Conservation (phyloP, 2,329 filamentous ascomycete species). For the Lasiodiplodia sp. region DNA sequence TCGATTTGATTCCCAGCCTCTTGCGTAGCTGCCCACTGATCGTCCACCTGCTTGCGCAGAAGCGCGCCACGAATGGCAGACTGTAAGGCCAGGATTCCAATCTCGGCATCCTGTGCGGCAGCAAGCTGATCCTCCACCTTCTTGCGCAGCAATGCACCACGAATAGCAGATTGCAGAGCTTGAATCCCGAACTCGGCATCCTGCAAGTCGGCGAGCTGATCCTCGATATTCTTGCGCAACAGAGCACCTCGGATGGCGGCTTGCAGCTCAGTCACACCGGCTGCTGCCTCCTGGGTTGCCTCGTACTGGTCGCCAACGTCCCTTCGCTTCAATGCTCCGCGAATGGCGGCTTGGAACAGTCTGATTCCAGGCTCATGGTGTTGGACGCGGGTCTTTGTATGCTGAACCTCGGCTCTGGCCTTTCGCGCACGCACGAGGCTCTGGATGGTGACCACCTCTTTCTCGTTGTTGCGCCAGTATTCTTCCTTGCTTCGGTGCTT, state of each 20-base stretch:
- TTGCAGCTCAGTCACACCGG: conserved; percentile 61
- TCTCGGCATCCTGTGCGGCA: conserved; percentile 68
- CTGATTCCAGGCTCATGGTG: conserved; percentile 55
- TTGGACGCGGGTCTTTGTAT: conserved; percentile 56
- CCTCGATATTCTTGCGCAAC: conserved; percentile 63
- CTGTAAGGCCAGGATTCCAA: conserved; percentile 61
- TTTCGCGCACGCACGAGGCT: conserved; percentile 77
- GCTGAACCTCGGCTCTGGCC: conserved; percentile 54
- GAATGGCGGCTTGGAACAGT: conserved; percentile 65
- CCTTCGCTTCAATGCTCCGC: conserved; percentile 54
- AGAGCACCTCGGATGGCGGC: conserved; percentile 70
- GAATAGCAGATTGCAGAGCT: conserved; percentile 62
- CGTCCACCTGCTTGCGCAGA: conserved; percentile 56
- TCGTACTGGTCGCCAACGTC: conserved; percentile 62
- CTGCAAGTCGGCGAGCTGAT: conserved; percentile 57
- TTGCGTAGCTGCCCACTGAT: conserved; percentile 35
- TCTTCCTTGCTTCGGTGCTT: conserved; percentile 68
- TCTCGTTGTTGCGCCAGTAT: conserved; percentile 74
- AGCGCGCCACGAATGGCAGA: conserved; percentile 70
- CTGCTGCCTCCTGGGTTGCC: conserved; percentile 59
- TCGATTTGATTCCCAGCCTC: conserved; percentile 35
- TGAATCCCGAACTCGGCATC: conserved; percentile 68
- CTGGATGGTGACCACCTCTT: conserved; percentile 79
- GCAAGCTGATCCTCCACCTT: conserved; percentile 53
- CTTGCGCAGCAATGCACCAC: conserved; percentile 71